Evolutionary conservation across 2,329 filamentous ascomycete species (phyloP).

Genomic region (Monosporascus sp.): DNA sequence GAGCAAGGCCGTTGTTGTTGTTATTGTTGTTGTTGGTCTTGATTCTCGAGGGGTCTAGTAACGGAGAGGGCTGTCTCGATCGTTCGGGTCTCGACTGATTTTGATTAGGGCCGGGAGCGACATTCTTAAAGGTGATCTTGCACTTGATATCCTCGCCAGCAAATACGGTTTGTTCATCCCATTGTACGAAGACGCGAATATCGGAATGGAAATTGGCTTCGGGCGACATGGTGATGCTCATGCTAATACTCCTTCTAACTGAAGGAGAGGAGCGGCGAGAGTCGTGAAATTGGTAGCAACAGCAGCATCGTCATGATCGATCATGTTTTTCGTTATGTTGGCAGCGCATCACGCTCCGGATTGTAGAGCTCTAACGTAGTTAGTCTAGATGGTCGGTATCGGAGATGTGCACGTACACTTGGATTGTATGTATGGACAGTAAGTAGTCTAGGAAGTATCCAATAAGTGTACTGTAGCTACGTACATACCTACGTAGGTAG

Average conservation of each 20-base stretch:
- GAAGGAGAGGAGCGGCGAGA: slow-evolving; percentile 20
- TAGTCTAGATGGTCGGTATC: too few species aligned
- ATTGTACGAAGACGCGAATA: slow-evolving; percentile 92
- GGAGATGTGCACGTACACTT: too few species aligned
- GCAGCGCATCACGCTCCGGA: too few species aligned
- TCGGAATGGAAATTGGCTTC: slow-evolving; percentile 47
- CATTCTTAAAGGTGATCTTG: slow-evolving; percentile 93
- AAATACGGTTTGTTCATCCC: slow-evolving; percentile 91
- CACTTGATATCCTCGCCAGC: slow-evolving; percentile 94
- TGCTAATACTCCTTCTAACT: slow-evolving; percentile 32
- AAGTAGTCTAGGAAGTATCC: too few species aligned
- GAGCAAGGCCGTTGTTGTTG: slow-evolving; percentile 36
- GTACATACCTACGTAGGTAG: not conserved
- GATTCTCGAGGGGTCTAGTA: slow-evolving; percentile 31
- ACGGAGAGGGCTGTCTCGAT: slow-evolving; percentile 35
- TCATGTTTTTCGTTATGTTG: not conserved
- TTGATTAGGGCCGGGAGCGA: slow-evolving; percentile 44
- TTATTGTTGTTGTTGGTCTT: slow-evolving; percentile 34
- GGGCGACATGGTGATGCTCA: slow-evolving; percentile 45
- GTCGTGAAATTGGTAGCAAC: not conserved
- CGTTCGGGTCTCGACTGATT: slow-evolving; percentile 25
- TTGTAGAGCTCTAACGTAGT: too few species aligned
- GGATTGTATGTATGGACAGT: too few species aligned
- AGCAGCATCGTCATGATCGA: not conserved
- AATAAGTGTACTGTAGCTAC: not conserved